Percentiles rank a stretch among this genome's conserved stretches.
phyloP scores from a whole-genome alignment of 2,329 filamentous ascomycete species.

The Colletotrichum salicis region DNA sequence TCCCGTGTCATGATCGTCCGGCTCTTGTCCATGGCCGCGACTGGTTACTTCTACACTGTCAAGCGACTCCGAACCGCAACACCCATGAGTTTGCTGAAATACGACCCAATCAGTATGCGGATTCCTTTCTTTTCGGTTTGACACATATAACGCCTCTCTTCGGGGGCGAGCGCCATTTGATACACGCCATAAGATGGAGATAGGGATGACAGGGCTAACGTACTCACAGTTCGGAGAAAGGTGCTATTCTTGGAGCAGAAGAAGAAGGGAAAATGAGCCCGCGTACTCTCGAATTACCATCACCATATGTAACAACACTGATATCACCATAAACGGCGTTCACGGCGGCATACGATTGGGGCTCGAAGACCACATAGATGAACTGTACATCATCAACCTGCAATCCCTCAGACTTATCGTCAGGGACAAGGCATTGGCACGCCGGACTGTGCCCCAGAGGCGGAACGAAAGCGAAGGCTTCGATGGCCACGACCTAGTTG shows the following conservation, averaged over 20 bases:
- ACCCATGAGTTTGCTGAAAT: conserved; percentile 97
- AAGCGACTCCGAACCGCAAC: conserved; percentile 81
- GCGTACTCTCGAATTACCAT: neutral
- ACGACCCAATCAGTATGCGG: conserved; percentile 87
- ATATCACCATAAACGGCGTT: conserved; percentile 36
- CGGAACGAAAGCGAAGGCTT: neutral
- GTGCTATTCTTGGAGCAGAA: conserved; percentile 96
- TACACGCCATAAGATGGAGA: neutral
- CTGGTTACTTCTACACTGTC: conserved; percentile 95
- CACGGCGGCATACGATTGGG: conserved; percentile 31
- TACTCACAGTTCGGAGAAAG: conserved; percentile 81
- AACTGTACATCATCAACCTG: neutral
- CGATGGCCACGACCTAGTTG: conserved; percentile 16
- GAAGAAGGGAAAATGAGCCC: conserved; percentile 72
- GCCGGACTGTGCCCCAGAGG: neutral
- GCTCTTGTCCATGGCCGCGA: conserved; percentile 98
- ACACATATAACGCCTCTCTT: neutral
- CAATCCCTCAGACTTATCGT: neutral
- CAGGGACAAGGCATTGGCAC: neutral
- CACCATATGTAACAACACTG: conserved; percentile 35
- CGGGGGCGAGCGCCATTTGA: neutral
- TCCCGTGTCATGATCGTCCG: conserved; percentile 92
- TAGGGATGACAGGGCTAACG: conserved; percentile 7
- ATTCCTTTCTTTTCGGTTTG: too few relatives aligned
- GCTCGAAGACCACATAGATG: conserved; percentile 21